Evolutionary conservation across 1,284 basidiomycete genomes (phyloP), one percentile per base, ranked within the genome.

Genomic region (Phaffia rhodozyma): DNA sequence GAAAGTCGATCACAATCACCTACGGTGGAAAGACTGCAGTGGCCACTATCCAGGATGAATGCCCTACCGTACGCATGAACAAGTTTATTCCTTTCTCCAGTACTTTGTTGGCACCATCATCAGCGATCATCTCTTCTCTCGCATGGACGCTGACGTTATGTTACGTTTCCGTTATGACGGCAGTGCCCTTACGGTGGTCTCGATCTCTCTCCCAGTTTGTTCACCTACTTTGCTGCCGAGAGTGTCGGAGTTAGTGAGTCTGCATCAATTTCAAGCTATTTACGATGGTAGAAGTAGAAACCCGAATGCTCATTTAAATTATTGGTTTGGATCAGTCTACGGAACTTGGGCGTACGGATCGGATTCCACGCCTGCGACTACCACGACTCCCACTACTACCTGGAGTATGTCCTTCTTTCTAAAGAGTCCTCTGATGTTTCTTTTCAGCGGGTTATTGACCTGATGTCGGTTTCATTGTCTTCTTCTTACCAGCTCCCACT

Each of bases 161-260:
- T 27, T 13, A 53, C 57, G 86, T 82, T 90, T n/a, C 18, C 29
- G 7, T 30, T 7, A 29, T 20, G 29, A 7, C 43, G 20, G 18
- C 47, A 81, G 34, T 91, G 89, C 72, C 82, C 83, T 2, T 80
- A 74, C 53, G 84, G 82, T 48, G 87, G 82, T 52, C 82, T 96
- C 63, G 91, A 96, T 78, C 79, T 93, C 66, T 86, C 87, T 29
- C 72, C 75, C 16, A 80, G 84, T 60, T 82, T 96, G 53, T 96
- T 96, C 78, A 58, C 66, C n/a, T 63, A 70, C 64, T 77, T 78
- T 67, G 72, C 73, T 11, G 67, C 67, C 51, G 55, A 62, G 30
- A 20, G 32, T 7, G 68, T 68, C n/a, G 71, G 69, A 52, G 69
- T 70, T 49, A 47, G 61, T 62, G 49, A 56, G 61, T 62, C 20